Evolutionary conservation across 2,329 filamentous ascomycete species (phyloP).

Genomic region (Monosporascus sp.): DNA sequence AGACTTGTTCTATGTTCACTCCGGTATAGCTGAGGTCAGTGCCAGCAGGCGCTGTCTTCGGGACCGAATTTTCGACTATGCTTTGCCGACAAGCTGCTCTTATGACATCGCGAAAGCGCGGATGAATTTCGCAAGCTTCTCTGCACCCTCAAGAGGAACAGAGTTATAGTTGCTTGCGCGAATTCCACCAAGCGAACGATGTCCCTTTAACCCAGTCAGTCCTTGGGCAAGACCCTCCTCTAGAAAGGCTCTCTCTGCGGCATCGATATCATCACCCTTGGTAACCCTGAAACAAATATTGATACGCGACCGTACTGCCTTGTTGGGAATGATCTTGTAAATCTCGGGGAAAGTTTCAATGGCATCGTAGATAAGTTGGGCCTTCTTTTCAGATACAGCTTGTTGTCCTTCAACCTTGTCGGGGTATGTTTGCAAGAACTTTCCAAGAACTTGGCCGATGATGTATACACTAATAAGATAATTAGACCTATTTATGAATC

Average conservation of each 20-base stretch:
- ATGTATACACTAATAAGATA: slow-evolving; percentile 65
- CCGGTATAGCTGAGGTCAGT: no score
- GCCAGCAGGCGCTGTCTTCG: not conserved
- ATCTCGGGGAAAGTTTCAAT: slow-evolving; percentile 67
- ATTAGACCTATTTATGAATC: slow-evolving; percentile 2
- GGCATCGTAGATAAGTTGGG: slow-evolving; percentile 68
- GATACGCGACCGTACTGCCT: slow-evolving; percentile 75
- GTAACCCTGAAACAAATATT: slow-evolving; percentile 89
- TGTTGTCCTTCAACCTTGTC: slow-evolving; percentile 76
- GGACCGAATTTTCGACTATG: not conserved
- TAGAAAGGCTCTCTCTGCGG: no score
- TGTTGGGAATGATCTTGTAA: slow-evolving; percentile 73
- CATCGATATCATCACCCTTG: slow-evolving; percentile 48
- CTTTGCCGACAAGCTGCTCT: not conserved
- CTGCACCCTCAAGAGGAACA: slow-evolving; percentile 3
- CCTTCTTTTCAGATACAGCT: slow-evolving; percentile 67
- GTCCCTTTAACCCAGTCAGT: slow-evolving; percentile 1
- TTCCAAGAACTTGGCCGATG: slow-evolving; percentile 80
- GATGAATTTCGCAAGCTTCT: slow-evolving; percentile 3
- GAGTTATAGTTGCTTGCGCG: slow-evolving; percentile 5
- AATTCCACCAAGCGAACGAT: slow-evolving; percentile 2
- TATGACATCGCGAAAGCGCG: slow-evolving; percentile 5
- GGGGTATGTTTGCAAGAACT: slow-evolving; percentile 62
- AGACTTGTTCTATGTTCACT: no score
- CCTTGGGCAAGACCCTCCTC: no score